These are phyloP conservation scores for Arbutus unedo DNA, from an alignment of 148 eudicot genomes.

Conservation along the genomic window DNA sequence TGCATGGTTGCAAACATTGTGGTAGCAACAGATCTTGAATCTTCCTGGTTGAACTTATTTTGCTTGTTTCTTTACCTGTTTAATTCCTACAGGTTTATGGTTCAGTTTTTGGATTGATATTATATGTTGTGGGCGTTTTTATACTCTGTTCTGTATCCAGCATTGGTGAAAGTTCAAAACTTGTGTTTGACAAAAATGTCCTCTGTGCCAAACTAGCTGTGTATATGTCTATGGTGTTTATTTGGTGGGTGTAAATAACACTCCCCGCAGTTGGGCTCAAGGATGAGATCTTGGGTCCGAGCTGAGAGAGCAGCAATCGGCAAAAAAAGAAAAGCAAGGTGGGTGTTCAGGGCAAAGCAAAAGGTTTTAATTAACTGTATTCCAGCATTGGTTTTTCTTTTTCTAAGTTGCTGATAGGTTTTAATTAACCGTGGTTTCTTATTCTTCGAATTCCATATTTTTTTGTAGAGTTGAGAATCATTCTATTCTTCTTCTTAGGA, in stretches of 20 bases:
- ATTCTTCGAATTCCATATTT: not conserved
- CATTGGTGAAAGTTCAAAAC: not conserved
- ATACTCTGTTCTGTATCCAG: not conserved
- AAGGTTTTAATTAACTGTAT: no score
- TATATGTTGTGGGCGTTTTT: not conserved
- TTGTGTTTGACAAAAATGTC: not conserved
- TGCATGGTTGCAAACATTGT: slow-evolving; percentile 17
- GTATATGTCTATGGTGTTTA: not conserved
- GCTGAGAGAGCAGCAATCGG: no score
- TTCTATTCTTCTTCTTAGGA: not conserved
- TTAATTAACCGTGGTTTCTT: not conserved
- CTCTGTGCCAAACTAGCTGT: not conserved
- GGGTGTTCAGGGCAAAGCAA: no score
- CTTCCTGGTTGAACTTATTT: not conserved
- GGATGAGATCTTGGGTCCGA: no score
- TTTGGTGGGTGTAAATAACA: not conserved
- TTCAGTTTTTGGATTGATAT: not conserved
- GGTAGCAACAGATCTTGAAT: slow-evolving; percentile 13
- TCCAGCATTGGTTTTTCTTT: no score
- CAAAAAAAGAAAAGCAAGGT: no score
- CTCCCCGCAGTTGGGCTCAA: not conserved
- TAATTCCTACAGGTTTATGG: not conserved
- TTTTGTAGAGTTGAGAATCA: not conserved
- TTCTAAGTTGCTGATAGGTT: not conserved
- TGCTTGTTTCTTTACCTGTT: slow-evolving; percentile 12